Base-by-base conservation (phyloP, 2,329 filamentous ascomycete genomes). In the Colletotrichum limetticola region DNA sequence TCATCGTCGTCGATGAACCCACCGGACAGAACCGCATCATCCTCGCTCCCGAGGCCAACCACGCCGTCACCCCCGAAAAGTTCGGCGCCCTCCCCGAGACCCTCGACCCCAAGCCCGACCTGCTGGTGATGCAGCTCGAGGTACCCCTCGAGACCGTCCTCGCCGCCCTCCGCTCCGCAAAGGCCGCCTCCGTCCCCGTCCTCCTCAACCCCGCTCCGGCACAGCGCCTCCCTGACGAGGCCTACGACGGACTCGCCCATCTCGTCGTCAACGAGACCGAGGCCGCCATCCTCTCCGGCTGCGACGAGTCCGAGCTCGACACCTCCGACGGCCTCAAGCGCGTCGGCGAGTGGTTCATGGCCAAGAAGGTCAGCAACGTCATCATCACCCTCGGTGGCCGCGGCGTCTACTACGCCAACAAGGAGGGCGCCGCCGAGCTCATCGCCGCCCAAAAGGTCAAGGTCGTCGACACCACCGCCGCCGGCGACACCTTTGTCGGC, bases 401-500 rank as follows among this genome's bases (percentile, higher is more conserved):
- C 72, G 95, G 95, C n/a, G 92, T 92, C 32, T 95, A 91, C 80
- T 94, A 89, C 79, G 85, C 87, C 67, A 89, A 86, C 24, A 83
- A 76, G 56, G 76, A 74, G 3, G 82, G 81, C 28, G 78, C 77
- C 56, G 85, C 85, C 65, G 87, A 85, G 1, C 78, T 91, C 75
- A 82, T 95, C 5, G 81, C 85, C 2, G 94, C 94, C 0, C 87
- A 90, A 74, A 92, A 93, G 82, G 92, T 94, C 4, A 83, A 81
- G 24, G 96, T 98, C 1, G 91, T 98, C 5, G 96, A 98, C 81
- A 98, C 96, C 1, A 98, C 96, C 8, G 96, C 93, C 1, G 97
- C 97, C 5, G 96, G 96, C 0, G 96, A 98, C 81, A 98, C 96
- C 0, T 98, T 98, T 83, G 94, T 97, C 5, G 96, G 97, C 2